phyloP scores from a whole-genome alignment of 208 protist genomes.

The Crithidia expoeki region DNA sequence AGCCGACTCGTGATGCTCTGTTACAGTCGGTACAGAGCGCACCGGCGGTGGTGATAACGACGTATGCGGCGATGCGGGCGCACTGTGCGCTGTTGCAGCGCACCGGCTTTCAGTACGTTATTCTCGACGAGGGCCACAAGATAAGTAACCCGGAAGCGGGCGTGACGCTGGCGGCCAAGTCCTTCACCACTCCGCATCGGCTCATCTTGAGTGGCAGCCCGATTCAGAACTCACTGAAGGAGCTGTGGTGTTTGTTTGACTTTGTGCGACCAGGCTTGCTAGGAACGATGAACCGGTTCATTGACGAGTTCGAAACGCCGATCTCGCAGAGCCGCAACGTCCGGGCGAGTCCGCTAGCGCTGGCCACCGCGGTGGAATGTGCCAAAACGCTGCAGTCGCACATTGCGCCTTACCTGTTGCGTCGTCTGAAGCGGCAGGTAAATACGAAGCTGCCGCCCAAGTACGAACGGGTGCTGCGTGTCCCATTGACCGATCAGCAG shows the following conservation, averaged over 20 bases:
- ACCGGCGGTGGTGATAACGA: slow-evolving; percentile 93
- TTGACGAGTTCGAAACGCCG: slow-evolving; percentile 79
- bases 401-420: slow-evolving; percentile 96
- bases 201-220: slow-evolving; percentile 97
- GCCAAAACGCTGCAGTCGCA: slow-evolving; percentile 91
- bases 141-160: slow-evolving; percentile 96
- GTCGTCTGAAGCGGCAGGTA: slow-evolving; percentile 96
- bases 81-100: slow-evolving; percentile 62
- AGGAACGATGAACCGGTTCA: slow-evolving; percentile 79
- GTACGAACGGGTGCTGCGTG: slow-evolving; percentile 97
- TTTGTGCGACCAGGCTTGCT: slow-evolving; percentile 98
- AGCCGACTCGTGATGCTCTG: slow-evolving; percentile 45
- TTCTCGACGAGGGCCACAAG: slow-evolving; percentile 98
- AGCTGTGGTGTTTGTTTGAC: slow-evolving; percentile 99
- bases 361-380: slow-evolving; percentile 95
- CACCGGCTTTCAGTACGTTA: slow-evolving; percentile 92
- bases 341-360: slow-evolving; percentile 85
- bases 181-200: slow-evolving; percentile 92
- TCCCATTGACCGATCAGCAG: slow-evolving; percentile 94
- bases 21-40: slow-evolving; percentile 54
- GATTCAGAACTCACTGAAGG: slow-evolving; percentile 98
- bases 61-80: slow-evolving; percentile 88
- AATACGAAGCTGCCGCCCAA: slow-evolving; percentile 91
- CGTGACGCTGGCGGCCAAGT: slow-evolving; percentile 95
- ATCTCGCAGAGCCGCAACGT: slow-evolving; percentile 92